Evolutionary conservation across 2,329 filamentous ascomycete genomes (phyloP).

Genomic region (Aspergillus sp.): DNA sequence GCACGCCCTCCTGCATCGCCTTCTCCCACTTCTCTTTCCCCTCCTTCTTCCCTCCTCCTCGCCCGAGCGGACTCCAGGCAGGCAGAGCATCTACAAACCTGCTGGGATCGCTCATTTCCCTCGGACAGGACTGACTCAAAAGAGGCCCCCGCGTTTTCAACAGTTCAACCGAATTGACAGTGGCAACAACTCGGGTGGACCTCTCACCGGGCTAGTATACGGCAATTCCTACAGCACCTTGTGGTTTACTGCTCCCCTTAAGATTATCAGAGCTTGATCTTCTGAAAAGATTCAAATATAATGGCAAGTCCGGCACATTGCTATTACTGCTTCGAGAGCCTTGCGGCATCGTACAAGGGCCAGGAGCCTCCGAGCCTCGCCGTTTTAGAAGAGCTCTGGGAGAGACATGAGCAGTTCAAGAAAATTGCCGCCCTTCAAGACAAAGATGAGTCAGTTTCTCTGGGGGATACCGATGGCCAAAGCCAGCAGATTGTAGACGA

Average conservation of each 20-base stretch:
- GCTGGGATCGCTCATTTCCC: constrained; percentile 1
- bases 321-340: constrained; percentile 86
- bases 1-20: constrained; percentile 17
- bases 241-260: not conserved
- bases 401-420: constrained; percentile 46
- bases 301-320: constrained; percentile 90
- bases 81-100: constrained; percentile 4
- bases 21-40: constrained; percentile 16
- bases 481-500: constrained; percentile 22
- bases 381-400: constrained; percentile 69
- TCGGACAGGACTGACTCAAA: constrained; percentile 2
- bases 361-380: constrained; percentile 65
- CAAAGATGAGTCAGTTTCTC: constrained; percentile 16
- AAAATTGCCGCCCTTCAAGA: constrained; percentile 34
- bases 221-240: not conserved
- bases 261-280: not conserved
- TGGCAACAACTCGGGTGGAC: not conserved
- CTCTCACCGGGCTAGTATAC: too few relatives aligned
- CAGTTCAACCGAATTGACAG: not conserved
- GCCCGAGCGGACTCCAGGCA: too few relatives aligned
- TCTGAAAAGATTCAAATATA: constrained; percentile 1
- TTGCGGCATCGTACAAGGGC: constrained; percentile 71
- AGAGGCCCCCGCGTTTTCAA: not conserved
- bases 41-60: constrained; percentile 9
- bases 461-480: constrained; percentile 9